Base-by-base conservation (phyloP, 768 basidiomycete species). In the Boletales sp. region DNA sequence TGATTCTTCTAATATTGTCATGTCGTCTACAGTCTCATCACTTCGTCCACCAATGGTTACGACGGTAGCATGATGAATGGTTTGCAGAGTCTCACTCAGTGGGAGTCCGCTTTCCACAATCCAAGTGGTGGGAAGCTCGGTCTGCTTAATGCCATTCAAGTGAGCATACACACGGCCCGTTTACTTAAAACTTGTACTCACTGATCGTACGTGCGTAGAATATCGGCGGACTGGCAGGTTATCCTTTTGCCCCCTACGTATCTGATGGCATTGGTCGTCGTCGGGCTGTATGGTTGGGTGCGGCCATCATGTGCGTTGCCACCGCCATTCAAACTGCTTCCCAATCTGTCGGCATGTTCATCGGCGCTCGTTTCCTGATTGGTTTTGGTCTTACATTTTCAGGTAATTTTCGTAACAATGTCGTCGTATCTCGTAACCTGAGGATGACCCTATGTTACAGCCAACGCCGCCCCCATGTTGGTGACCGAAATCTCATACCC, bases 401-500 rank as follows among this genome's bases (percentile, higher is more conserved):
- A 50, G 73, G 79, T 74, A 57, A 65, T 72, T 55, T 18, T 36
- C 6, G 6, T 44, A 25, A 19, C n/a, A 18, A 45, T 30, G 13
- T n/a, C 9, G 36, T n/a, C n/a, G 2, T 36, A 2, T n/a, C 7
- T 7, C n/a, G 14, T 34, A 33, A 37, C 25, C 5, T 51, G 19
- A 51, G 41, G 40, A 18, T 57, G 34, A 12, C 25, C 8, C 18
- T 4, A 40, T 19, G 35, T 61, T 41, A 48, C 62, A 76, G 80
- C 80, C 21, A 84, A 82, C 59, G 82, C 88, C 45, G 89, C 90
- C 11, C 90, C 91, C 11, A 79, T 92, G 75, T 70, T 93, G 71
- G 82, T 93, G 48, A 86, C 89, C 43, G 91, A 94, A 69, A 70
- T 93, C n/a, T 77, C 90, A 1, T 92, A 92, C 66, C 91, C 90